These are phyloP conservation scores for Collariella sp. DNA, from an alignment of 495 filamentous ascomycete genomes.

Conservation along the genomic window DNA sequence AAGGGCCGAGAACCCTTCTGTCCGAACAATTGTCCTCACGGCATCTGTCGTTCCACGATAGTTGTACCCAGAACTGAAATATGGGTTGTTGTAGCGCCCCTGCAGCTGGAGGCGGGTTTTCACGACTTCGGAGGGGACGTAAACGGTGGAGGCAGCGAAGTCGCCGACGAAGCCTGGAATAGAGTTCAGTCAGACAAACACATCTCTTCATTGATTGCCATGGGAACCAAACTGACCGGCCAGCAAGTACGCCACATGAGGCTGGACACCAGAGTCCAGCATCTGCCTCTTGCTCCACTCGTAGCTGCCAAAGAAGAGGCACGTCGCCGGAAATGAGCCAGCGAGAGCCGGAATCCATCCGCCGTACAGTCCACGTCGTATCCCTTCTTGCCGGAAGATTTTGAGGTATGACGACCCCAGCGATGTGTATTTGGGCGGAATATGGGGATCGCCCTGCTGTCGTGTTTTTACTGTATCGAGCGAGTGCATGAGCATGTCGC, in stretches of 20 bases:
- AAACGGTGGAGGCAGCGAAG: slow-evolving; percentile 81
- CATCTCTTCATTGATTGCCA: neutral
- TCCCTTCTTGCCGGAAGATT: slow-evolving; percentile 86
- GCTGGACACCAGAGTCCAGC: slow-evolving; percentile 71
- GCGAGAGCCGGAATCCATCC: slow-evolving; percentile 82
- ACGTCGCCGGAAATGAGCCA: slow-evolving; percentile 88
- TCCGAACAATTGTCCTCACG: slow-evolving; percentile 67
- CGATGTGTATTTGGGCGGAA: slow-evolving; percentile 84
- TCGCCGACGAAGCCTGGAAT: slow-evolving; percentile 75
- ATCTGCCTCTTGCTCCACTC: slow-evolving; percentile 88
- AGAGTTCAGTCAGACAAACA: slow-evolving; percentile 17
- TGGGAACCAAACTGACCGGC: slow-evolving; percentile 47
- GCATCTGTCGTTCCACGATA: slow-evolving; percentile 77
- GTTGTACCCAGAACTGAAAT: slow-evolving; percentile 88
- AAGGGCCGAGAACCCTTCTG: slow-evolving; percentile 74
- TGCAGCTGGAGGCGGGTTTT: slow-evolving; percentile 94
- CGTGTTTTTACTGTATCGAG: slow-evolving; percentile 98
- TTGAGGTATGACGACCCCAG: slow-evolving; percentile 82
- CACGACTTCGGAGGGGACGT: slow-evolving; percentile 92
- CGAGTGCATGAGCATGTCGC: slow-evolving; percentile 98
- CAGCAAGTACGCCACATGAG: slow-evolving; percentile 72
- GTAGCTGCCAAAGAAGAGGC: slow-evolving; percentile 93
- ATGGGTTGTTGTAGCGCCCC: slow-evolving; percentile 88
- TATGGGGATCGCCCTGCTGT: slow-evolving; percentile 88
- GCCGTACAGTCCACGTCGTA: slow-evolving; percentile 82